Conservation (phyloP, 257 asterid species). For the Primulina tabacum region DNA sequence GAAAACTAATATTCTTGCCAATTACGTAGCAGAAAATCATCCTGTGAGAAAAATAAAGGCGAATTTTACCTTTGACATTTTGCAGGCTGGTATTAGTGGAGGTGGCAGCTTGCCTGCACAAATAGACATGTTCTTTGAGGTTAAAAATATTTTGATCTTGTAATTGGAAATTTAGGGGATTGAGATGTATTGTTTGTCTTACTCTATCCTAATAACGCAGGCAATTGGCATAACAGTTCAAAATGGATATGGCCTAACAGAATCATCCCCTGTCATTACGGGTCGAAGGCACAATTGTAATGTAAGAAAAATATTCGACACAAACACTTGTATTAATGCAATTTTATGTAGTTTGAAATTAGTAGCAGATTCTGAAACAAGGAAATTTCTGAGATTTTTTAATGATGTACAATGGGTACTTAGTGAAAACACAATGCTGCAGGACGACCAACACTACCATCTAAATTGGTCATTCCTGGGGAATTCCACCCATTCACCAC, state of each 20-base stretch:
- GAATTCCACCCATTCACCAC: too few species aligned
- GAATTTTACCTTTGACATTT: slow-evolving; percentile 18
- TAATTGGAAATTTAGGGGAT: slow-evolving; percentile 13
- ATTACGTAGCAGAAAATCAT: too few species aligned
- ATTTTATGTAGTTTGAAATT: neutral
- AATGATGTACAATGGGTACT: too few species aligned
- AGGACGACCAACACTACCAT: too few species aligned
- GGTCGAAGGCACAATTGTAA: slow-evolving; percentile 61
- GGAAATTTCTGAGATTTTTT: neutral
- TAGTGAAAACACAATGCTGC: too few species aligned
- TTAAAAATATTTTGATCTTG: slow-evolving; percentile 28
- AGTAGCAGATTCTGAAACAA: neutral
- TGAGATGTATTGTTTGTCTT: slow-evolving; percentile 3
- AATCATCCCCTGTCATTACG: slow-evolving; percentile 87
- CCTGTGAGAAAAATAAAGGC: neutral
- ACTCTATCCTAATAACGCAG: slow-evolving; percentile 37
- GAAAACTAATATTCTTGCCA: too few species aligned
- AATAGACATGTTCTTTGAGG: slow-evolving; percentile 87
- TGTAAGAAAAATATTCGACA: slow-evolving; percentile 41
- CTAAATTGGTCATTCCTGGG: too few species aligned
- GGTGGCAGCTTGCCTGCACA: slow-evolving; percentile 90
- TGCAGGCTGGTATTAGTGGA: slow-evolving; percentile 84
- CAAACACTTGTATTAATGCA: neutral
- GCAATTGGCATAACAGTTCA: slow-evolving; percentile 74
- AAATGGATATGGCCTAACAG: slow-evolving; percentile 96